These are phyloP conservation scores for Psilocybe cubensis DNA, from an alignment of 768 basidiomycete species.

Conservation along the genomic window DNA sequence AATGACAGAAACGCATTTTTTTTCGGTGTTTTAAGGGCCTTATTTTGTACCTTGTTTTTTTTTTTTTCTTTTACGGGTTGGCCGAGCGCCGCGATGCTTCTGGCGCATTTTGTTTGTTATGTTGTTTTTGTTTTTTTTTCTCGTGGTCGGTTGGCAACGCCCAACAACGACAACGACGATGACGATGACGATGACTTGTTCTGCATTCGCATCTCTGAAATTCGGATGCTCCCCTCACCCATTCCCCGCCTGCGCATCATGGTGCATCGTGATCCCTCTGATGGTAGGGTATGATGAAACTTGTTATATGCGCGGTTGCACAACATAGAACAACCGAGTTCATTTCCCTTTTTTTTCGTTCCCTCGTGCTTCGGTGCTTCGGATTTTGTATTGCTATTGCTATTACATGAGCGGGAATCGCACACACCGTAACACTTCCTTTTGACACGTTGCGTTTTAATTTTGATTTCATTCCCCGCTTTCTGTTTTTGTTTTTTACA, in stretches of 20 bases:
- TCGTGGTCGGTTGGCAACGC: constrained; percentile 10
- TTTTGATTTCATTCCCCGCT: background rate
- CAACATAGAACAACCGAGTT: background rate
- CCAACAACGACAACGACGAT: background rate
- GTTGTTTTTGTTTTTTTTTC: background rate
- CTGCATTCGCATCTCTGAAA: background rate
- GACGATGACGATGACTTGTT: background rate
- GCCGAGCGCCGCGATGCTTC: background rate
- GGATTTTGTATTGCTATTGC: background rate
- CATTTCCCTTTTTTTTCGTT: no score
- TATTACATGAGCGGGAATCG: background rate
- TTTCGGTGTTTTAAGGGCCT: background rate
- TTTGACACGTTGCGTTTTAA: background rate
- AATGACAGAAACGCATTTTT: background rate
- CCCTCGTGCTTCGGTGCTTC: background rate
- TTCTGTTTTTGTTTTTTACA: no score
- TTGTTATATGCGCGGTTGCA: background rate
- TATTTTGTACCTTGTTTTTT: background rate
- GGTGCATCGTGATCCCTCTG: background rate
- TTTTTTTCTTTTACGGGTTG: background rate
- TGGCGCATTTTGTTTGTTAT: background rate
- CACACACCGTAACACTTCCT: background rate
- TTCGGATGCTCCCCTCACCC: background rate
- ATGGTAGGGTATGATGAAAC: background rate
- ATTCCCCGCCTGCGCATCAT: background rate